Evolutionary conservation across 108 stramenopile species (phyloP).

Genomic region (Skeletonema potamos): DNA sequence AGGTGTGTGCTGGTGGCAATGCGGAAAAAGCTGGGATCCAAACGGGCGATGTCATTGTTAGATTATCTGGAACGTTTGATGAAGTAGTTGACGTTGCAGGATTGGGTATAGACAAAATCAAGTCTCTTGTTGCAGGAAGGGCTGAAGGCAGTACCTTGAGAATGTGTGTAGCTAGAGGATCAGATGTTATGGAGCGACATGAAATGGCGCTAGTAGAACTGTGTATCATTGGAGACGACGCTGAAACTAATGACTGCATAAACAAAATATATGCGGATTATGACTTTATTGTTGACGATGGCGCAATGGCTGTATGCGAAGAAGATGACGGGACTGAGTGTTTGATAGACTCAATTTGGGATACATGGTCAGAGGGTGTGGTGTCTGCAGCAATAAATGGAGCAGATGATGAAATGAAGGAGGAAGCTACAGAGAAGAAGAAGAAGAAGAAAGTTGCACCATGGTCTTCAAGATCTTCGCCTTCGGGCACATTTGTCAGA

Average conservation of each 20-base stretch:
- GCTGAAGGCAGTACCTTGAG: slow-evolving; percentile 46
- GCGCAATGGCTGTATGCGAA: slow-evolving; percentile 27
- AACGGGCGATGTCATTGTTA: slow-evolving; percentile 80
- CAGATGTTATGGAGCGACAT: slow-evolving; percentile 64
- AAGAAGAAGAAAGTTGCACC: slow-evolving; percentile 56
- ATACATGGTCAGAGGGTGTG: slow-evolving; percentile 60
- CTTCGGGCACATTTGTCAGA: slow-evolving; percentile 75
- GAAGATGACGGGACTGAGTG: slow-evolving; percentile 54
- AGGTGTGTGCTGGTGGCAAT: slow-evolving; percentile 54
- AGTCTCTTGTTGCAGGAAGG: slow-evolving; percentile 46
- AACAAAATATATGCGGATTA: slow-evolving; percentile 16
- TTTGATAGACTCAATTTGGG: slow-evolving; percentile 56
- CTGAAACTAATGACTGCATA: slow-evolving; percentile 31
- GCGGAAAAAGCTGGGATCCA: slow-evolving; percentile 60
- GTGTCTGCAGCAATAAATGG: slow-evolving; percentile 12
- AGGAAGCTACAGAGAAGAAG: slow-evolving; percentile 15
- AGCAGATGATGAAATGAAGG: slow-evolving; percentile 6
- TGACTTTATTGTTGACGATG: slow-evolving; percentile 14
- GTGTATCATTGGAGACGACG: slow-evolving; percentile 51
- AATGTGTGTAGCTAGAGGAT: slow-evolving; percentile 52
- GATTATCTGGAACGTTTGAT: slow-evolving; percentile 61
- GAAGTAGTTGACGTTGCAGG: slow-evolving; percentile 46
- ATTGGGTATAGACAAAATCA: slow-evolving; percentile 52
- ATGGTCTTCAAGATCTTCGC: slow-evolving; percentile 75
- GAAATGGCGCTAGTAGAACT: slow-evolving; percentile 69